Evolutionary conservation across 2,329 filamentous ascomycete genomes (phyloP).

Genomic region (Calonectria leucothoes): DNA sequence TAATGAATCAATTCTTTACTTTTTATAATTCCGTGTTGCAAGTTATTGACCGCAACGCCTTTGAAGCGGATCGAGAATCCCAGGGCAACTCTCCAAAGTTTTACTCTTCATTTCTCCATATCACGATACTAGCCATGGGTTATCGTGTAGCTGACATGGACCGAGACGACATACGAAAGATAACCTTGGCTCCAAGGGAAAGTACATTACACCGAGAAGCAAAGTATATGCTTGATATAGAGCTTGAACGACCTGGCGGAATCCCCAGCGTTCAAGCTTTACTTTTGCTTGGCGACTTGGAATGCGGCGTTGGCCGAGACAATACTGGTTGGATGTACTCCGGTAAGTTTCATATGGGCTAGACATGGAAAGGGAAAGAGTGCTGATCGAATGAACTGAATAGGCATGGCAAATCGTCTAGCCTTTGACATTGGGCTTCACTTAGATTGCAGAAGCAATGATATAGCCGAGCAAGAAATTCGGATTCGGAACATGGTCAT

Average conservation of each 20-base stretch:
- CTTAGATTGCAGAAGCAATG: conserved; percentile 55
- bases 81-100: conserved; percentile 55
- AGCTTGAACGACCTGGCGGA: conserved; percentile 63
- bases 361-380: background rate
- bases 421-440: conserved; percentile 63
- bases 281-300: conserved; percentile 63
- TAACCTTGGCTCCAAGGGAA: conserved; percentile 59
- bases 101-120: conserved; percentile 64
- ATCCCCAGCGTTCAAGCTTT: conserved; percentile 65
- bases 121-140: conserved; percentile 63
- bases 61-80: conserved; percentile 58
- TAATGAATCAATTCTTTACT: conserved; percentile 63
- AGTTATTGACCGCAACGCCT: conserved; percentile 61
- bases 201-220: conserved; percentile 65
- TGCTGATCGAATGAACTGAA: background rate
- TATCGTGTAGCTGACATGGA: conserved; percentile 62
- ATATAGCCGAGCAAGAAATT: conserved; percentile 58
- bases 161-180: conserved; percentile 59
- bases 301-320: conserved; percentile 65
- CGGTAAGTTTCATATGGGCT: conserved; percentile 45
- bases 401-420: conserved; percentile 57
- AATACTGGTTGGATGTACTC: conserved; percentile 67
- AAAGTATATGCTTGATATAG: conserved; percentile 65
- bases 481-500: conserved; percentile 63
- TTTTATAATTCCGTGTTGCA: conserved; percentile 62